These are phyloP conservation scores for Rosa lucieae DNA, from an alignment of 306 rosid genomes.

Conservation along the genomic window DNA sequence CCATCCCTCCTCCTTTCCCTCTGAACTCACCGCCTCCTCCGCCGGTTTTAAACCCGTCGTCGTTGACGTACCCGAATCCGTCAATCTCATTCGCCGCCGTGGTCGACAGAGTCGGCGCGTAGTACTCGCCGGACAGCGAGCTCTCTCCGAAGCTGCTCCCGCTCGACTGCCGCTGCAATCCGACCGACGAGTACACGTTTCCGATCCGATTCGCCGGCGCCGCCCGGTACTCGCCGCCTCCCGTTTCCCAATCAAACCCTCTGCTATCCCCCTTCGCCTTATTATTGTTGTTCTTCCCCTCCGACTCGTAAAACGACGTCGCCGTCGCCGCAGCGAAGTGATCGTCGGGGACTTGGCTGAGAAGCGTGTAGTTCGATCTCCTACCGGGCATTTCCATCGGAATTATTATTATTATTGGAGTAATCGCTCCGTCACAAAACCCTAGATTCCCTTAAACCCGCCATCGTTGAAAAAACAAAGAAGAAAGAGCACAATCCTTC, in stretches of 20 bases:
- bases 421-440: constrained; percentile 36
- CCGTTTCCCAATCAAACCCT: constrained; percentile 71
- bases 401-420: neutral
- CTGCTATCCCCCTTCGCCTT: constrained; percentile 39
- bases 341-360: constrained; percentile 78
- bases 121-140: constrained; percentile 87
- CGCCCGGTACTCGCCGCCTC: constrained; percentile 65
- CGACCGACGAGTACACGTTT: constrained; percentile 55
- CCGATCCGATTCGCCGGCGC: constrained; percentile 68
- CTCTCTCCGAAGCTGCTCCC: constrained; percentile 97
- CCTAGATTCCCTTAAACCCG: constrained; percentile 50
- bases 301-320: constrained; percentile 50
- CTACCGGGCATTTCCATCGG: constrained; percentile 85
- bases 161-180: constrained; percentile 93
- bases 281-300: constrained; percentile 51
- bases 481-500: constrained; percentile 8
- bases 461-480: constrained; percentile 45
- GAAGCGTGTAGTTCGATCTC: constrained; percentile 83
- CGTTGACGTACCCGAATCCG: constrained; percentile 55
- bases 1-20: constrained; percentile 39
- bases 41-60: constrained; percentile 43
- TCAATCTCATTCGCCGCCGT: constrained; percentile 71
- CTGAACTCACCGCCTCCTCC: constrained; percentile 49
- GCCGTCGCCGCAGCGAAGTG: constrained; percentile 46
- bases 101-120: constrained; percentile 66